Conservation (phyloP, 768 basidiomycete species). For the Mycena leptocephala region DNA sequence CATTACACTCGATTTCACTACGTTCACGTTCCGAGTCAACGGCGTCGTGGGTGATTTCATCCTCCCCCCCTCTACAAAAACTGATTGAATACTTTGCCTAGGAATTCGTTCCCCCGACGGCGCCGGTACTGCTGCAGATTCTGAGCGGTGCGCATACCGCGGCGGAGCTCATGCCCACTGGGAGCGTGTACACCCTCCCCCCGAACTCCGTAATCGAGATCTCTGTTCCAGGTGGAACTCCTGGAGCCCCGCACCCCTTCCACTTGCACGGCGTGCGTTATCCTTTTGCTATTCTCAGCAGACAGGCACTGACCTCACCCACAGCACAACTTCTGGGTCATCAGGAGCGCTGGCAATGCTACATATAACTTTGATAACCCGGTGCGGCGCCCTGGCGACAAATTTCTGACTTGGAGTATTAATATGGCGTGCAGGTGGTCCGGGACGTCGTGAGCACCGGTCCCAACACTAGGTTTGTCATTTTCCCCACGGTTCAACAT, state of each 20-base stretch:
- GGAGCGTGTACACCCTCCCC: not conserved
- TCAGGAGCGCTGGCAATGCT: constrained; percentile 43
- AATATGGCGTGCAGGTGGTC: constrained; percentile 25
- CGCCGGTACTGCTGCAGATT: constrained; percentile 30
- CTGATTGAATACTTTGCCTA: not conserved
- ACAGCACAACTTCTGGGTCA: constrained; percentile 50
- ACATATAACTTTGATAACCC: constrained; percentile 58
- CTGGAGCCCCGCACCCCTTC: constrained; percentile 31
- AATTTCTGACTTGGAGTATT: not conserved
- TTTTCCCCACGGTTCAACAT: not conserved
- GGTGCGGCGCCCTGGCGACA: constrained; percentile 24
- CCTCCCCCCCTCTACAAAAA: not conserved
- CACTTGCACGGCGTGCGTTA: constrained; percentile 29
- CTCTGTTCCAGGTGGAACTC: constrained; percentile 42
- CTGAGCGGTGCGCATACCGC: constrained; percentile 33
- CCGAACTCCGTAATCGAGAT: not conserved
- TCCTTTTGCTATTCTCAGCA: not conserved
- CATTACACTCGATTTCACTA: constrained; percentile 11
- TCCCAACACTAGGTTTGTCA: not conserved
- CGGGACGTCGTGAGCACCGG: constrained; percentile 58
- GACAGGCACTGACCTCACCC: not conserved
- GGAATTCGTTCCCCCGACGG: not conserved
- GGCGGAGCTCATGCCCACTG: not conserved
- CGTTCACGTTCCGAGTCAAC: constrained; percentile 13
- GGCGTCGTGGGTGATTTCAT: constrained; percentile 21